These are phyloP conservation scores for Monarda citriodora DNA, from an alignment of 305 asterid species.

Conservation along the genomic window DNA sequence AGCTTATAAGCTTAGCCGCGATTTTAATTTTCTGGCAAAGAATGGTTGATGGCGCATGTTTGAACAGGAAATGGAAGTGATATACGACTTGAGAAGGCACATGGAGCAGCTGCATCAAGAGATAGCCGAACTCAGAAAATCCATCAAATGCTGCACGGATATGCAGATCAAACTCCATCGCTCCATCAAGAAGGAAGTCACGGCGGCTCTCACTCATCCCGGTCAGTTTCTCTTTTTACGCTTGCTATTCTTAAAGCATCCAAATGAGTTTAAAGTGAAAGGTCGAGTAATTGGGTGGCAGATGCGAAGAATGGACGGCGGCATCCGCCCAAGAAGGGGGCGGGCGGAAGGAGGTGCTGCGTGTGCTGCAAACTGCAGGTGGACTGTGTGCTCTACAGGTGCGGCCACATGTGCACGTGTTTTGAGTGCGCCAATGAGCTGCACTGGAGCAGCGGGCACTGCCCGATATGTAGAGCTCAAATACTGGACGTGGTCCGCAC, in stretches of 20 bases:
- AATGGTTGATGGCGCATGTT: background rate
- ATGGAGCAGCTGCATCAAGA: conserved; percentile 86
- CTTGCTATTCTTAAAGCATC: no score
- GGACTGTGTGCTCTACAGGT: conserved; percentile 83
- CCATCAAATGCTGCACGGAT: conserved; percentile 67
- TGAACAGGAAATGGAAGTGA: conserved; percentile 80
- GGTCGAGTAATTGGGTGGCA: conserved; percentile 8
- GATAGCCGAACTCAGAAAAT: conserved; percentile 67
- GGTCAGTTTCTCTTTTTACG: no score
- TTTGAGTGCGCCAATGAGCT: conserved; percentile 78
- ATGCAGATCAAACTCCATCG: conserved; percentile 64
- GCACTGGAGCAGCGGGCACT: conserved; percentile 66
- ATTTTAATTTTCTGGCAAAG: no score
- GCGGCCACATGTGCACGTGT: conserved; percentile 98
- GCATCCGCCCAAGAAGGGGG: conserved; percentile 24
- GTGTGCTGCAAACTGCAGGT: conserved; percentile 65
- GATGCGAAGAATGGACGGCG: conserved; percentile 44
- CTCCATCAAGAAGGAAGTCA: conserved; percentile 54
- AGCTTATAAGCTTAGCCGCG: no score
- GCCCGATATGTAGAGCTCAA: conserved; percentile 82
- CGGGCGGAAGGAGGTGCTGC: conserved; percentile 53
- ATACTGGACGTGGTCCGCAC: conserved; percentile 72
- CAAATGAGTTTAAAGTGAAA: no score
- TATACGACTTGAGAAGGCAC: conserved; percentile 77
- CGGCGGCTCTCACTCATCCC: conserved; percentile 42